Evolutionary conservation across 192 early-diverging fungal genomes (phyloP), one percentile per base, ranked within the genome.

Genomic region (Powellomyces hirtus): DNA sequence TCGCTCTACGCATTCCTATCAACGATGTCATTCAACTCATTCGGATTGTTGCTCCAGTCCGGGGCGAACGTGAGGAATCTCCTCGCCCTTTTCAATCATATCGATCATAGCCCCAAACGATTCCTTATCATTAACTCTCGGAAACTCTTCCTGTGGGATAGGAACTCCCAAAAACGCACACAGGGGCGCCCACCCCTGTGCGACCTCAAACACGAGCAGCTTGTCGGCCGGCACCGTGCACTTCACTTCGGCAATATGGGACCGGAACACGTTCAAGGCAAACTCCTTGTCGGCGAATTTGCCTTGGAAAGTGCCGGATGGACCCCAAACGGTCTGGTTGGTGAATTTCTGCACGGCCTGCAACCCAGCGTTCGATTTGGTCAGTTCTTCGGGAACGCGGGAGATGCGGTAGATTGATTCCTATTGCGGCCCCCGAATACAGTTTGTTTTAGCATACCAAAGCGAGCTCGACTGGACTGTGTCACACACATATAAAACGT

Each of bases 231-330:
- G 62, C 1, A 74, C 75, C n/a, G 14, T 5, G 14, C 53, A 33
- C 66, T 76, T 76, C 30, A 76, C 72, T 10, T 36, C 50, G 38
- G 75, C 74, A 27, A 67, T 66, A 50, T 67, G 71, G 22, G 75
- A 58, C 24, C 18, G 26, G 52, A 60, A 76, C 0, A 76, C 52
- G 11, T 59, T 18, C 33, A 56, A 63, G 18, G 59, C 59, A 35
- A 35, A 45, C 38, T 72, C 69, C 53, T 58, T 56, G 46, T 65
- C 69, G 33, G 16, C 16, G 20, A 64, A 55, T 13, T 29, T 34
- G 36, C 34, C 69, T 27, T 72, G 52, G 61, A 72, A 69, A 0
- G 36, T 53, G 29, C 59, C 72, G 36, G 53, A 45, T n/a, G 30
- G 35, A 0, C 60, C 60, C 60, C 60, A 62, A n/a, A 62, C 11